Evolutionary conservation across 192 early-diverging fungal genomes (phyloP), one percentile per base, ranked within the genome.

Genomic region (Linderina pennispora): DNA sequence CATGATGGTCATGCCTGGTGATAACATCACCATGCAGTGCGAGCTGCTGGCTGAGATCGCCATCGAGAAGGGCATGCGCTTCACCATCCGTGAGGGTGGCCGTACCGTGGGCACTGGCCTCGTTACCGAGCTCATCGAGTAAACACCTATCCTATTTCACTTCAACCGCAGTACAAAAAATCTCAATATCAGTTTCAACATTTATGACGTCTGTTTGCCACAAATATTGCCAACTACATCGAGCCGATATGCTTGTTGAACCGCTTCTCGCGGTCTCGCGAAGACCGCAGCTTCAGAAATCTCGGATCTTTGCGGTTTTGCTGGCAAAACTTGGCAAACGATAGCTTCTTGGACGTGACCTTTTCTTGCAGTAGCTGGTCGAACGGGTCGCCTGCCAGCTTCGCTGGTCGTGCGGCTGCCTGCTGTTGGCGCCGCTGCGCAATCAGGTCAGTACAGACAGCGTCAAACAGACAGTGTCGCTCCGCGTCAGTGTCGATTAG

Each of bases 1-100:
- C 43, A 91, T 94, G 84, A 88, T 97, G 87, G 84, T 99, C 42
- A 91, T 96, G 87, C 96, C 96, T 8, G 96, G 96, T 20, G 94
- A 97, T 58, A 97, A 99, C 62, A 80, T 94, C 24, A 83, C 83
- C 46, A 80, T 99, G 80, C 45, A 80, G 58, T 82, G 91, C 66
- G 90, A 95, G 74, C 78, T 93, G 49, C 61, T 80, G 20, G 58
- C 80, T 45, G 78, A 86, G 23, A 80, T 97, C 46, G 89, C 96
- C 40, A 72, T 97, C 57, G 92, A 99, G 59, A 85, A 87, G 61
- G 92, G 92, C 44, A 80, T 92, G 75, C 83, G 94, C 54, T 99
- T 97, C 79, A 97, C 96, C 41, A 84, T 99, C 40, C 89, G 94
- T 57, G 94, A 99, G 71, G 96, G 96, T 59, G 91, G 92, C 19